Evolutionary conservation across 768 basidiomycete genomes (phyloP).

Genomic region (Amanita subjunquillea): DNA sequence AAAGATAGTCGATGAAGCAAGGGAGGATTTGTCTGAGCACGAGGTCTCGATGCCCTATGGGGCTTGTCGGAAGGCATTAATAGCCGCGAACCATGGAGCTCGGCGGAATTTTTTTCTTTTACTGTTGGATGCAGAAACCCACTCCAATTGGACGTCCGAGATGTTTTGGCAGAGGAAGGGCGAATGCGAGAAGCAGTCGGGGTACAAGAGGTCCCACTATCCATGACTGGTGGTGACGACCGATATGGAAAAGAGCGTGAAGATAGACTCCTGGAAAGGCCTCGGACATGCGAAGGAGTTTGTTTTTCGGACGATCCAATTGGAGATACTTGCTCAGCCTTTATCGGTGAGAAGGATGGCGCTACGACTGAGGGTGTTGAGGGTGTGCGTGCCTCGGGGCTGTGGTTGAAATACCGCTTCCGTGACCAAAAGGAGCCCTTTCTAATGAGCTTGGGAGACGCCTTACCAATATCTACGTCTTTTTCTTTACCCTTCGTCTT

Average conservation of each 20-base stretch:
- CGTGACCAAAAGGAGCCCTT: conserved; percentile 63
- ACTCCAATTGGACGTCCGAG: background rate
- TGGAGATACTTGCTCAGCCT: conserved; percentile 10
- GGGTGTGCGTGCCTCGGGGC: conserved; percentile 8
- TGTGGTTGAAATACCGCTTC: conserved; percentile 23
- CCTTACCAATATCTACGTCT: conserved; percentile 16
- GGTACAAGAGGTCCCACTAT: background rate
- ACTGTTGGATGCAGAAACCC: background rate
- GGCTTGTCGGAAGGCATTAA: background rate
- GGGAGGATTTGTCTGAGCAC: conserved; percentile 57
- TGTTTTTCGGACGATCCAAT: conserved; percentile 9
- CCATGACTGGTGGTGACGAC: background rate
- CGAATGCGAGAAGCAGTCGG: background rate
- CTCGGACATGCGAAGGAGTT: conserved; percentile 8
- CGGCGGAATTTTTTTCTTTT: background rate
- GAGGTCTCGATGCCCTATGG: conserved; percentile 15
- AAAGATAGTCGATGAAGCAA: conserved; percentile 61
- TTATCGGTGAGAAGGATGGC: background rate
- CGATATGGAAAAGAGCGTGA: conserved; percentile 1
- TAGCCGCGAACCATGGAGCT: background rate
- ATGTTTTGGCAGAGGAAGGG: background rate
- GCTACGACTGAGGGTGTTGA: conserved; percentile 23
- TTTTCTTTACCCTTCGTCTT: conserved; percentile 39
- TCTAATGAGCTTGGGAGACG: conserved; percentile 34
- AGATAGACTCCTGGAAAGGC: conserved; percentile 6